Percentiles rank a stretch among this genome's conserved stretches.
Conservation (phyloP, 208 protist species). For the Leptomonas seymouri region DNA sequence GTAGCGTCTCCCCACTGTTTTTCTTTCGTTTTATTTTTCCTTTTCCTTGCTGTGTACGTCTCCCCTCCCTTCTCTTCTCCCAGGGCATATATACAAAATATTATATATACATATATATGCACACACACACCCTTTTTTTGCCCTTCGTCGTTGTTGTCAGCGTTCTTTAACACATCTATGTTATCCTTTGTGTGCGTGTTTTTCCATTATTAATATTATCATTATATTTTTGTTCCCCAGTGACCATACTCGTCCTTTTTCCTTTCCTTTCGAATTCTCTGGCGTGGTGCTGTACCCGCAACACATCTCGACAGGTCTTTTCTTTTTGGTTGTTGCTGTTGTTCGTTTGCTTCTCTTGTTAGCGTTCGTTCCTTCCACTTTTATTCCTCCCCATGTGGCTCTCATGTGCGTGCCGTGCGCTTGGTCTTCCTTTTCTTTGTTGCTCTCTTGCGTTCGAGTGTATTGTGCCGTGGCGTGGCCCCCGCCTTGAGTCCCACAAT, state of each 20-base stretch:
- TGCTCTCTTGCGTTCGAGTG: not conserved
- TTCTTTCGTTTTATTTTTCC: too few species aligned
- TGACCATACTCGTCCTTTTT: not conserved
- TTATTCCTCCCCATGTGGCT: too few species aligned
- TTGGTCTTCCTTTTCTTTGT: not conserved
- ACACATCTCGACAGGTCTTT: not conserved
- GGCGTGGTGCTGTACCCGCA: not conserved
- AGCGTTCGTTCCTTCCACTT: not conserved
- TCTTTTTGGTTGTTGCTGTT: not conserved
- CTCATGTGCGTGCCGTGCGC: too few species aligned
- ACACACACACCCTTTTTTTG: not conserved
- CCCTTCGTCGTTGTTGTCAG: not conserved
- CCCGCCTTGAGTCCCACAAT: too few species aligned
- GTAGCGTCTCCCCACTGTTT: not conserved
- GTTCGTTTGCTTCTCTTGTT: not conserved
- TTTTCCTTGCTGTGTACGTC: too few species aligned
- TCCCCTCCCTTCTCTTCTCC: constrained; percentile 6
- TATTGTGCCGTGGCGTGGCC: not conserved
- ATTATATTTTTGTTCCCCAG: not conserved
- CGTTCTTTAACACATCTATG: not conserved
- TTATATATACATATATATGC: too few species aligned
- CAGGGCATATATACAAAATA: not conserved
- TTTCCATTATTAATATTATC: not conserved
- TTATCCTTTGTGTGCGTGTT: not conserved
- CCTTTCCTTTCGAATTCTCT: not conserved